A percentile compares a stretch with the other conserved stretches of the same genome.
phyloP scores from a whole-genome alignment of 1,139 yeast genomes.

The Yamadazyma taylorii region DNA sequence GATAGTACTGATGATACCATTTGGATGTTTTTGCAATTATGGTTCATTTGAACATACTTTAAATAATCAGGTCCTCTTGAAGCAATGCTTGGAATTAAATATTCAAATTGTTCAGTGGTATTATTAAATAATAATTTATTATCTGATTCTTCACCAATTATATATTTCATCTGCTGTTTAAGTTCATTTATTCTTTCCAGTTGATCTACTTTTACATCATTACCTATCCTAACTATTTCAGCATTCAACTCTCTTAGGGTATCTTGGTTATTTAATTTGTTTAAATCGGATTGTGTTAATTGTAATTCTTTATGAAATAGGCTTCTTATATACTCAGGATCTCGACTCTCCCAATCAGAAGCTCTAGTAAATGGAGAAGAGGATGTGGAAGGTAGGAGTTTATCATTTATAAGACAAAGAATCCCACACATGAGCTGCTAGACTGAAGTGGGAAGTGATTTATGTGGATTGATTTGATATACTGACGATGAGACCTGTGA shows the following conservation, averaged over 20 bases:
- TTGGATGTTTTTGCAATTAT: constrained; percentile 19
- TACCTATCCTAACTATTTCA: constrained; percentile 25
- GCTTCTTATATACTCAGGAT: constrained; percentile 13
- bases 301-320: constrained; percentile 20
- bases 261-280: constrained; percentile 29
- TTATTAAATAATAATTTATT: neutral
- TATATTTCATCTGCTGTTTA: constrained; percentile 17
- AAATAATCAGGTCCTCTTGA: constrained; percentile 58
- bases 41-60: constrained; percentile 17
- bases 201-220: constrained; percentile 28
- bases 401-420: constrained; percentile 13
- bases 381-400: too few relatives aligned
- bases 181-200: constrained; percentile 15
- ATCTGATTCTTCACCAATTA: constrained; percentile 15
- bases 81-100: constrained; percentile 42
- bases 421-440: constrained; percentile 33
- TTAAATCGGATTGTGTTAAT: constrained; percentile 22
- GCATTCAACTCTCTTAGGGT: constrained; percentile 23
- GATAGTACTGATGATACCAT: constrained; percentile 73
- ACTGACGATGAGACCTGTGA: too few relatives aligned
- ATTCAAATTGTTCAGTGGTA: constrained; percentile 17
- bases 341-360: constrained; percentile 23
- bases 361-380: too few relatives aligned
- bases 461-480: too few relatives aligned
- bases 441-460: too few relatives aligned